A percentile compares a stretch with the other conserved stretches of the same genome.
These are phyloP conservation scores for Pyrus communis DNA, from an alignment of 306 rosid species.

Conservation along the genomic window DNA sequence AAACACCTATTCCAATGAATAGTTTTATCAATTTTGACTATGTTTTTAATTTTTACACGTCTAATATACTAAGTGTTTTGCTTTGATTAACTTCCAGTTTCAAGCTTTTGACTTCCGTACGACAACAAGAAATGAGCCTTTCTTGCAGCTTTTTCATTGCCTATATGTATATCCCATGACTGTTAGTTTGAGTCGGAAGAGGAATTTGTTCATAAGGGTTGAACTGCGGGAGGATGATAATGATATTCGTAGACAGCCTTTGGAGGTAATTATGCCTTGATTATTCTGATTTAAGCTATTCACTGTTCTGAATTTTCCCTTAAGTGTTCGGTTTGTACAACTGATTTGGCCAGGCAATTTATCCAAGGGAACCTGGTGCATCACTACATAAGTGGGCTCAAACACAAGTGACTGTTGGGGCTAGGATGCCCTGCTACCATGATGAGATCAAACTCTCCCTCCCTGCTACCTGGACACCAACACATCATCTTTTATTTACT, in stretches of 20 bases:
- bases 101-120: conserved; percentile 99
- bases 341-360: conserved; percentile 58
- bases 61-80: conserved; percentile 17
- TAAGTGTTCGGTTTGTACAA: conserved; percentile 12
- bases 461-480: conserved; percentile 95
- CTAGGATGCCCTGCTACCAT: conserved; percentile 70
- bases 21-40: neutral
- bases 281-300: conserved; percentile 3
- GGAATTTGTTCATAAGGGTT: conserved; percentile 78
- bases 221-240: conserved; percentile 92
- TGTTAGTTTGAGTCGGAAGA: conserved; percentile 93
- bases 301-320: neutral
- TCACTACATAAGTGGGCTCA: conserved; percentile 74
- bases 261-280: conserved; percentile 54
- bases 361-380: conserved; percentile 70
- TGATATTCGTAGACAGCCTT: conserved; percentile 79
- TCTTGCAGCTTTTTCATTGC: conserved; percentile 96
- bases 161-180: conserved; percentile 88
- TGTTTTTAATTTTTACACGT: conserved; percentile 11
- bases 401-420: conserved; percentile 87
- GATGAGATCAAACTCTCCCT: conserved; percentile 93
- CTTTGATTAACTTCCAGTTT: conserved; percentile 58
- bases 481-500: conserved; percentile 81
- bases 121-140: conserved; percentile 92
- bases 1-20: neutral